Evolutionary conservation across 2,329 filamentous ascomycete species (phyloP).

Genomic region (Macrophomina phaseolina): DNA sequence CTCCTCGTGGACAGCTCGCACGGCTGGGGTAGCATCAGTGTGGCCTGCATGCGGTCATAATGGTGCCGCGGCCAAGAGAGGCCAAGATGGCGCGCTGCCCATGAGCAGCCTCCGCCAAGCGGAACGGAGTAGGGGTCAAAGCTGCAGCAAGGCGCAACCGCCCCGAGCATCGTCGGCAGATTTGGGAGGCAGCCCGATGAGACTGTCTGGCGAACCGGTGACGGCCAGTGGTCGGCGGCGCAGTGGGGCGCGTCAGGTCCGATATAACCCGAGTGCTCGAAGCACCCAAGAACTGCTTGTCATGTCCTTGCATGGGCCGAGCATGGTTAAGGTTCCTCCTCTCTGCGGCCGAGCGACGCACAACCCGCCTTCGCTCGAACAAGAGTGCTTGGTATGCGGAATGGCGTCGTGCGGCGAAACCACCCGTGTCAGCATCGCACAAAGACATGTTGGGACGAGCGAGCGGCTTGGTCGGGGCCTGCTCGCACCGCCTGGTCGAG

Average conservation of each 20-base stretch:
- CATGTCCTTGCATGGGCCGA: conserved; percentile 14
- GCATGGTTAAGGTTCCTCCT: conserved; percentile 18
- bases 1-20: background rate
- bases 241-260: background rate
- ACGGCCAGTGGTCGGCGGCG: background rate
- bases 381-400: conserved; percentile 12
- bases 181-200: conserved; percentile 3
- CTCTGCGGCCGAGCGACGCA: conserved; percentile 15
- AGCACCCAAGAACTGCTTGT: background rate
- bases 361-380: conserved; percentile 13
- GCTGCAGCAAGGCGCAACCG: background rate
- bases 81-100: conserved; percentile 22
- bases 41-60: conserved; percentile 14
- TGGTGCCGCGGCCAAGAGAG: conserved; percentile 16
- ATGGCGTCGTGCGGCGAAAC: background rate
- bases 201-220: background rate
- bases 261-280: background rate
- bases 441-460: background rate
- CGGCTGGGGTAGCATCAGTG: conserved; percentile 20
- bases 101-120: conserved; percentile 11
- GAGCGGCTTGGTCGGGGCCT: background rate
- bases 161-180: background rate
- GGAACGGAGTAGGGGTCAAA: background rate
- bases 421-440: background rate
- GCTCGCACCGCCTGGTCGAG: too few relatives aligned